phyloP scores from a whole-genome alignment of 495 filamentous ascomycete species.

The Aspergillus nidulans region DNA sequence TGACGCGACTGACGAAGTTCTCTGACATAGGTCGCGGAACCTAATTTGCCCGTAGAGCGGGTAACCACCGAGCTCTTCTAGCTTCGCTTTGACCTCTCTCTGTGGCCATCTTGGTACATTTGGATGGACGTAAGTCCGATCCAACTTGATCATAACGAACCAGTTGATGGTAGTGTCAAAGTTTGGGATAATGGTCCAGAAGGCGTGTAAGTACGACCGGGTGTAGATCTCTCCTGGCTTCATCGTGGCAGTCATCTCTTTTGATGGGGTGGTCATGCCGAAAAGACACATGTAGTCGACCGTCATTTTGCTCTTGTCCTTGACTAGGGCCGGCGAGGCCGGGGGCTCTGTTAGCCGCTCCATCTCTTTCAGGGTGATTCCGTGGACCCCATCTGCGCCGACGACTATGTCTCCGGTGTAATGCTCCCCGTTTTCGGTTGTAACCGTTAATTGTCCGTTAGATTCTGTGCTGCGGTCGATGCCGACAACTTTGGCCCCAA shows the following conservation, averaged over 20 bases:
- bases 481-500: not conserved
- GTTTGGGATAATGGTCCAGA: not conserved
- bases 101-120: not conserved
- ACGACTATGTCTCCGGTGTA: not conserved
- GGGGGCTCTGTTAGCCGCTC: not conserved
- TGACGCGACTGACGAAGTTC: not conserved
- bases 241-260: not conserved
- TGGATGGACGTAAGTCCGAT: not conserved
- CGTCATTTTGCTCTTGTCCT: not conserved
- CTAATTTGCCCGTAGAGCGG: not conserved
- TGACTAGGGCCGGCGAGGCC: too few species aligned
- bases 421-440: not conserved
- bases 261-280: not conserved
- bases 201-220: not conserved
- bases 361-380: not conserved
- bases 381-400: not conserved
- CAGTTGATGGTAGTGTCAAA: not conserved
- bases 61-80: not conserved
- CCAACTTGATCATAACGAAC: not conserved
- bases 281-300: not conserved
- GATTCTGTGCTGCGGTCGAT: not conserved
- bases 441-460: not conserved
- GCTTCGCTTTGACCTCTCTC: not conserved
- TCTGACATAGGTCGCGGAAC: not conserved
- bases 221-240: not conserved